A percentile compares a stretch with the other conserved stretches of the same genome.
phyloP scores from a whole-genome alignment of 164 flowering plant genomes.

The Aristolochia contorta region DNA sequence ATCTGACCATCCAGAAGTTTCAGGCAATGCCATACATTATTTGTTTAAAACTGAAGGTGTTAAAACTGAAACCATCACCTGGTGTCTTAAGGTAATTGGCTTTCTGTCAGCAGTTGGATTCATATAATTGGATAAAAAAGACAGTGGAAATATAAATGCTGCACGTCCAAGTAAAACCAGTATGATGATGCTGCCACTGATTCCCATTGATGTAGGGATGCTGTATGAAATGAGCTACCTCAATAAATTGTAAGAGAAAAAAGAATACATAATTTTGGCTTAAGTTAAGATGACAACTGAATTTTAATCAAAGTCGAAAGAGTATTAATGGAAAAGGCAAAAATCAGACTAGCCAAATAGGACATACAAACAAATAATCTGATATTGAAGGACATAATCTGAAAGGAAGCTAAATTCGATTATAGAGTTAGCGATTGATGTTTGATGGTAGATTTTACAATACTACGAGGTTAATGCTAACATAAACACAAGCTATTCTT shows the following conservation, averaged over 20 bases:
- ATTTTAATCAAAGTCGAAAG: background rate
- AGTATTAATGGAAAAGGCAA: background rate
- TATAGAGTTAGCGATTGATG: no score
- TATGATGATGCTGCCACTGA: conserved; percentile 30
- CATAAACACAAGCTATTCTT: no score
- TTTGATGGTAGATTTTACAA: no score
- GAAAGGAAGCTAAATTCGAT: no score
- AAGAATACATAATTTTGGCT: background rate
- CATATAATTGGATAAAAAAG: conserved; percentile 53
- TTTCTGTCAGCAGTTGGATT: conserved; percentile 21
- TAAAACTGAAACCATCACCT: conserved; percentile 27
- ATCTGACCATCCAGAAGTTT: background rate
- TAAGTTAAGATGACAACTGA: background rate
- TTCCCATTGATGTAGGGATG: conserved; percentile 29
- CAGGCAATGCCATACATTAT: background rate
- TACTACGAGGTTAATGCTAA: no score
- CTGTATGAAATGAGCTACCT: conserved; percentile 26
- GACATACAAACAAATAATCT: background rate
- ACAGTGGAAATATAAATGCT: conserved; percentile 83
- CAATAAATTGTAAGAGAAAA: background rate
- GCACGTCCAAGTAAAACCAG: conserved; percentile 71
- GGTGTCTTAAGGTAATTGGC: conserved; percentile 48
- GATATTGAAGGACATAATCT: no score
- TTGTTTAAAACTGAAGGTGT: background rate
- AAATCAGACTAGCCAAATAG: background rate